Percentiles rank a stretch among this genome's conserved stretches.
Evolutionary conservation across 140 eudicot species (phyloP).

Genomic region (Bidens hawaiensis): DNA sequence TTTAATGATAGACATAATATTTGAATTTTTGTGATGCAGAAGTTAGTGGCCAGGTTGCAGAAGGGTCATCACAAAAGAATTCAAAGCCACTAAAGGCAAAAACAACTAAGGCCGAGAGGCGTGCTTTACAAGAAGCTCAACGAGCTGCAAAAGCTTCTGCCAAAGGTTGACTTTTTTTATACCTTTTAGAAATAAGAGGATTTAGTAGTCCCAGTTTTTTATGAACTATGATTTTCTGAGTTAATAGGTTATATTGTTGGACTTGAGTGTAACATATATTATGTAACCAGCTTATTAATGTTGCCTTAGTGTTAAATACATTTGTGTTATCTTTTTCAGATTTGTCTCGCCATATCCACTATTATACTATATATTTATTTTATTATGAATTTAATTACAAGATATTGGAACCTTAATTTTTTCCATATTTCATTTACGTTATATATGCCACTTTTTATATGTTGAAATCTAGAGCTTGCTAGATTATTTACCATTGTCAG

Average conservation of each 20-base stretch:
- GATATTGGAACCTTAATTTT: background rate
- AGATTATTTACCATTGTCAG: background rate
- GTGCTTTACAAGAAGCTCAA: constrained; percentile 90
- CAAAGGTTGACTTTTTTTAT: constrained; percentile 34
- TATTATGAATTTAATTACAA: background rate
- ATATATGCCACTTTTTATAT: background rate
- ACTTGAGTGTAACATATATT: background rate
- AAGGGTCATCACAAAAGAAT: constrained; percentile 27
- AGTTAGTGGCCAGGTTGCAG: constrained; percentile 29
- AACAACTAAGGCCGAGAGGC: constrained; percentile 84
- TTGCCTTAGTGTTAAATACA: background rate
- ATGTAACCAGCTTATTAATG: background rate
- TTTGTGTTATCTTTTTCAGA: background rate
- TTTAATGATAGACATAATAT: background rate
- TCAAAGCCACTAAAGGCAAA: constrained; percentile 57
- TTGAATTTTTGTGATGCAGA: constrained; percentile 34
- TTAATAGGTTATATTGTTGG: background rate
- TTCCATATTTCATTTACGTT: background rate
- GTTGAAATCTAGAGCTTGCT: background rate
- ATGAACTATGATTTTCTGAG: background rate
- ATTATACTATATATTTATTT: background rate
- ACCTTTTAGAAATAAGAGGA: background rate
- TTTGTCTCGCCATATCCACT: no score
- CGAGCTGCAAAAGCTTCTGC: constrained; percentile 83
- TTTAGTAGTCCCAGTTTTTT: background rate